phyloP scores from a whole-genome alignment of 108 stramenopile species.

The Pseudonitzschia delicatissima region DNA sequence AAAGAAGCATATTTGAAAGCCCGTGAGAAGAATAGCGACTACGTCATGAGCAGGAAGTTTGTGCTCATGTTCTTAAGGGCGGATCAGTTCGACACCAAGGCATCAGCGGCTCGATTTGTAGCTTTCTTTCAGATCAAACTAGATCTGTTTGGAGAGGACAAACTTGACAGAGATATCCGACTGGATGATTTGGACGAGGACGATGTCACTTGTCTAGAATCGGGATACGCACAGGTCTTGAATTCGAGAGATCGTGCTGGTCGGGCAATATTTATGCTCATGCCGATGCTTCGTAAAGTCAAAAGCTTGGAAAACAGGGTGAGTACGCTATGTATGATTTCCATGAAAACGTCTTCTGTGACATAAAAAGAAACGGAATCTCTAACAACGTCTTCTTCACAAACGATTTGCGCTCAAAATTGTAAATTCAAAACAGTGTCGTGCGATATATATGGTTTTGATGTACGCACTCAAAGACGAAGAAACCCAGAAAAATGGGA shows the following conservation, averaged over 20 bases:
- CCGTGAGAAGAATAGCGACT: neutral
- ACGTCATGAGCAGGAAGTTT: conserved; percentile 10
- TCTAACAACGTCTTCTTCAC: neutral
- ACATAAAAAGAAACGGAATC: neutral
- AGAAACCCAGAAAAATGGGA: conserved; percentile 26
- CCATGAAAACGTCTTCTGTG: neutral
- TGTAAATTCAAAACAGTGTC: conserved; percentile 6
- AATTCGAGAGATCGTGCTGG: conserved; percentile 25
- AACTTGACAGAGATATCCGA: conserved; percentile 16
- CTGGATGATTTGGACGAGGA: conserved; percentile 19
- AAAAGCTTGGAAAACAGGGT: conserved; percentile 14
- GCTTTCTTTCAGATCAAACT: conserved; percentile 23
- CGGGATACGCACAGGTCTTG: conserved; percentile 27
- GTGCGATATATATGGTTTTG: conserved; percentile 21
- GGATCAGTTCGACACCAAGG: conserved; percentile 10
- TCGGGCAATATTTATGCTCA: conserved; percentile 11
- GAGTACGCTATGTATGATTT: neutral
- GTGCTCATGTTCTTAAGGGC: conserved; percentile 26
- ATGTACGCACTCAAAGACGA: conserved; percentile 26
- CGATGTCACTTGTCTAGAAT: conserved; percentile 28
- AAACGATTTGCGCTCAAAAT: neutral
- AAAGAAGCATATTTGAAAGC: conserved; percentile 24
- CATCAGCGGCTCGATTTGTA: conserved; percentile 19
- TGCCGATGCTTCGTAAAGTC: conserved; percentile 21
- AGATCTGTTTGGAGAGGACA: conserved; percentile 25